These are phyloP conservation scores for Colletotrichum sp. DNA, from an alignment of 2,329 filamentous ascomycete genomes.

Conservation along the genomic window DNA sequence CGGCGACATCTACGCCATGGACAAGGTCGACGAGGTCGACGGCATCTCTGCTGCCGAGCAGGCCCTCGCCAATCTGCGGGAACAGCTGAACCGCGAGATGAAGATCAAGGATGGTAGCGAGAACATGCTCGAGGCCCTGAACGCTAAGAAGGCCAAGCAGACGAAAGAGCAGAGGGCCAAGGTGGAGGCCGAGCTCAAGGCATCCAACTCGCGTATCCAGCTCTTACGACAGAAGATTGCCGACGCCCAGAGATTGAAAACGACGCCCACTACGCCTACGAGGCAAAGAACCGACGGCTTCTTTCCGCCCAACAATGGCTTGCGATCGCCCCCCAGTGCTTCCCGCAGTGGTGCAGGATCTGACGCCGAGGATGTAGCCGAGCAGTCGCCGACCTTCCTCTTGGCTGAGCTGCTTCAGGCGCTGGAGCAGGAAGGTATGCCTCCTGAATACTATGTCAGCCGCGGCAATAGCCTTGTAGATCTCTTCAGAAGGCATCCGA, in stretches of 20 bases:
- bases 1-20: constrained; percentile 55
- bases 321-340: constrained; percentile 63
- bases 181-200: constrained; percentile 87
- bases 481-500: constrained; percentile 91
- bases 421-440: constrained; percentile 85
- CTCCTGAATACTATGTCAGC: constrained; percentile 93
- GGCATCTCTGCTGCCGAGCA: constrained; percentile 66
- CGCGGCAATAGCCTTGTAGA: constrained; percentile 93
- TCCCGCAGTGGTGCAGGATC: constrained; percentile 62
- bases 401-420: constrained; percentile 90
- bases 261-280: constrained; percentile 55
- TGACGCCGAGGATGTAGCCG: constrained; percentile 70
- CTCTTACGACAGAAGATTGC: constrained; percentile 64
- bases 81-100: constrained; percentile 90
- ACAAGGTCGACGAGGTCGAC: constrained; percentile 69
- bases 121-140: constrained; percentile 94
- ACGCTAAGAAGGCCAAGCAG: constrained; percentile 95
- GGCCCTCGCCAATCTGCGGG: constrained; percentile 75
- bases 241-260: constrained; percentile 60
- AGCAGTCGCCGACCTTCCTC: constrained; percentile 85
- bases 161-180: constrained; percentile 81
- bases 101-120: constrained; percentile 98
- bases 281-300: constrained; percentile 55
- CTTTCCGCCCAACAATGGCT: constrained; percentile 41
- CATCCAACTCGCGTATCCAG: constrained; percentile 78